Evolutionary conservation across 1,284 basidiomycete genomes (phyloP).

Genomic region (Trametes versicolor): DNA sequence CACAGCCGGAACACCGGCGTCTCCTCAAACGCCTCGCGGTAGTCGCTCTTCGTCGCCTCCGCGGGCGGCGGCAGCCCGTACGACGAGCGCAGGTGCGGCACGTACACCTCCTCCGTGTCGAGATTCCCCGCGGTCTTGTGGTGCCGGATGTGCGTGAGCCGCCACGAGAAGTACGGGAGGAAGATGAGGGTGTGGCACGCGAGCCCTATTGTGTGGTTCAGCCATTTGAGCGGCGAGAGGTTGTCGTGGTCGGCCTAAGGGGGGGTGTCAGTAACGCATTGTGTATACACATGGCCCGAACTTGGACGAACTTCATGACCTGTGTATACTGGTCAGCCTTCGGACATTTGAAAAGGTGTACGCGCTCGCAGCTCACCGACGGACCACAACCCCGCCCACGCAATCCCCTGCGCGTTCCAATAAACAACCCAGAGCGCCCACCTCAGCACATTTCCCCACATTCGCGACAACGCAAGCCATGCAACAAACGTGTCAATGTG

Average conservation of each 20-base stretch:
- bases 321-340: not conserved
- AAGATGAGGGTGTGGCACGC: slow-evolving; percentile 49
- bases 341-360: slow-evolving; percentile 10
- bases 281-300: too few relatives aligned
- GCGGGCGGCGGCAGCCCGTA: slow-evolving; percentile 41
- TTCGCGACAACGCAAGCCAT: not conserved
- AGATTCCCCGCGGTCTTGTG: slow-evolving; percentile 44
- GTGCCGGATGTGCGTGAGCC: slow-evolving; percentile 56
- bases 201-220: slow-evolving; percentile 43
- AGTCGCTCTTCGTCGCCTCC: slow-evolving; percentile 40
- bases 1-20: slow-evolving; percentile 65
- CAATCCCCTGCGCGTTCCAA: slow-evolving; percentile 40
- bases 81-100: slow-evolving; percentile 42
- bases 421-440: slow-evolving; percentile 34
- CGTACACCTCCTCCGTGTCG: slow-evolving; percentile 46
- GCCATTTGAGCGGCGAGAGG: slow-evolving; percentile 27
- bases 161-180: slow-evolving; percentile 59
- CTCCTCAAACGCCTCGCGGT: slow-evolving; percentile 50
- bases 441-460: not conserved
- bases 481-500: not conserved
- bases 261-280: too few relatives aligned
- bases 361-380: slow-evolving; percentile 32
- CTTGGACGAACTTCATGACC: slow-evolving; percentile 12
- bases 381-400: slow-evolving; percentile 37
- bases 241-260: slow-evolving; percentile 46